These are phyloP conservation scores for Kwoniella europaea DNA, from an alignment of 768 basidiomycete species.

Conservation along the genomic window DNA sequence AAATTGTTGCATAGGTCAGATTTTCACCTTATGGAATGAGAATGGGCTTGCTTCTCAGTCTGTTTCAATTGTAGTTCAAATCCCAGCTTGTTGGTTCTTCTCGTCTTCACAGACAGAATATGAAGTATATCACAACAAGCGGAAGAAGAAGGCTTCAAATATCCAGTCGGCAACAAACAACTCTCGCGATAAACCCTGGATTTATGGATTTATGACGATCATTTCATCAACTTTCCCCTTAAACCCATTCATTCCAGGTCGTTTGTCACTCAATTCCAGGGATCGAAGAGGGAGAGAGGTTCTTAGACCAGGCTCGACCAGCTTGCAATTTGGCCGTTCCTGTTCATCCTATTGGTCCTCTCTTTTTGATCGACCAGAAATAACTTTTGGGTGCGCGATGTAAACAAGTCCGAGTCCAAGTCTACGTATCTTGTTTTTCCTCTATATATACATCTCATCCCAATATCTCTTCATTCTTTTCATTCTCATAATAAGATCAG, in stretches of 20 bases:
- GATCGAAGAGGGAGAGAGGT: neutral
- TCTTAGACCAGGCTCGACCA: conserved; percentile 1
- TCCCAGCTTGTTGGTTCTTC: no score
- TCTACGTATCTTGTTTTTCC: neutral
- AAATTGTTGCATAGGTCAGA: no score
- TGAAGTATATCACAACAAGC: no score
- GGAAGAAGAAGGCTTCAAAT: neutral
- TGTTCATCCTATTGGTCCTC: no score
- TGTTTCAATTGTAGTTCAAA: no score
- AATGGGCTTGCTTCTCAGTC: no score
- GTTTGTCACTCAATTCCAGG: neutral
- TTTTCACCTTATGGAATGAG: no score
- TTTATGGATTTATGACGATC: conserved; percentile 6
- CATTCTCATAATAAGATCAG: no score
- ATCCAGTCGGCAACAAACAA: neutral
- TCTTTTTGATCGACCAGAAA: no score
- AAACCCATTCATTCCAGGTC: neutral
- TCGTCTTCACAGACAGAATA: neutral
- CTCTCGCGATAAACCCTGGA: neutral
- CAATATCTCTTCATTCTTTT: neutral
- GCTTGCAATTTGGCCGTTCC: neutral
- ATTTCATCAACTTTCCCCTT: neutral
- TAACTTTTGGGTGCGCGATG: no score
- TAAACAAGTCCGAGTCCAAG: no score
- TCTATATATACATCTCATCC: neutral